Conservation (phyloP, 495 filamentous ascomycete species). For the Achaetomiella virescens region DNA sequence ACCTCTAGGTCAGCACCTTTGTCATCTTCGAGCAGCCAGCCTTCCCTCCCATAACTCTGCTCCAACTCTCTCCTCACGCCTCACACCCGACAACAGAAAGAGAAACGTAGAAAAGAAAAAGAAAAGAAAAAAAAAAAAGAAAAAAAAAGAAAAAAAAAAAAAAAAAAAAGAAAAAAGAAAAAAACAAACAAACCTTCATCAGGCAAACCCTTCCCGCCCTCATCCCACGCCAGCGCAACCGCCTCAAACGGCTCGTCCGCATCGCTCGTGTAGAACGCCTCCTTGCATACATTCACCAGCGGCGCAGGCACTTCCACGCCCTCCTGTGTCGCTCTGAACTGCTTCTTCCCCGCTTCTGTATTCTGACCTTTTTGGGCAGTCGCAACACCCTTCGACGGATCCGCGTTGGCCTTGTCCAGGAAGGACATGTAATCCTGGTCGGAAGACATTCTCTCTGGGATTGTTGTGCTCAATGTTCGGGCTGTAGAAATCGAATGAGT, state of each 20-base stretch:
- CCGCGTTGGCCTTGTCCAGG: slow-evolving; percentile 75
- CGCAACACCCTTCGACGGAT: slow-evolving; percentile 45
- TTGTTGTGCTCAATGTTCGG: slow-evolving; percentile 27
- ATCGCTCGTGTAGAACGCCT: slow-evolving; percentile 65
- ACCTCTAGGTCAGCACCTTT: too few species aligned
- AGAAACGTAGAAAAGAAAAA: not conserved
- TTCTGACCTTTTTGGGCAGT: not conserved
- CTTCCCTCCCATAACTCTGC: not conserved
- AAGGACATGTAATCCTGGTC: slow-evolving; percentile 79
- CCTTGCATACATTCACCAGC: slow-evolving; percentile 39
- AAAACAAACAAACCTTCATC: slow-evolving; percentile 49
- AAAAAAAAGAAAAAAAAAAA: slow-evolving; percentile 18
- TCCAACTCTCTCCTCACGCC: not conserved
- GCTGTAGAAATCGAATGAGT: too few species aligned
- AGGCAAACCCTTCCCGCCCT: slow-evolving; percentile 48
- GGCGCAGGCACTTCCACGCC: slow-evolving; percentile 49
- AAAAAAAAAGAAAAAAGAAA: slow-evolving; percentile 7
- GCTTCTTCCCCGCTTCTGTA: not conserved
- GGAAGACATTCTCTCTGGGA: slow-evolving; percentile 34
- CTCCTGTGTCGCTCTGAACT: slow-evolving; percentile 47
- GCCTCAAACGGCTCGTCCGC: slow-evolving; percentile 79
- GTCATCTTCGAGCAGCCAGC: not conserved
- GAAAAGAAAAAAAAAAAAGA: too few species aligned
- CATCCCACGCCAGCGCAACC: slow-evolving; percentile 60
- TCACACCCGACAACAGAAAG: too few species aligned